Evolutionary conservation across 495 filamentous ascomycete species (phyloP), one percentile per base, ranked within the genome.

Genomic region (Symbiotaphrina buchneri): DNA sequence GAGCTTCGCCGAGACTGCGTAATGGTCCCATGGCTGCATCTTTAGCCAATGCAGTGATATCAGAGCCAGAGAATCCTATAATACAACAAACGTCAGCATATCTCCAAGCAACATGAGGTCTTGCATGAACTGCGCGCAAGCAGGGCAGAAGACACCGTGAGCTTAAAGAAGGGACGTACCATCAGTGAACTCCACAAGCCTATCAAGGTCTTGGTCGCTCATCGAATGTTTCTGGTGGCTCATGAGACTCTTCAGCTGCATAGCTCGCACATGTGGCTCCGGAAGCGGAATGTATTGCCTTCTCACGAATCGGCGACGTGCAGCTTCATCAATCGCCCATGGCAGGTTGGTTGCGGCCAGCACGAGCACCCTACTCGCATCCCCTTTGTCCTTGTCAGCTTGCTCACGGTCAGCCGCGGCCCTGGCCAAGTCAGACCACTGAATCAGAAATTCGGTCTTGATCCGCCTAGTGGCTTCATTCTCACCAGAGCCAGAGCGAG

Each of bases 11-110:
- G 2, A 99, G 59, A 33, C 77, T 83, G 13, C 90, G 71, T 10
- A 99, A 61, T 6, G 90, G 87, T 0, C 87, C 90, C 87, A 99
- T 99, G 16, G 87, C 87, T 6, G 87, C 87, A 46, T 99, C 87
- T 51, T 99, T 99, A 6, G 87, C 90, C 16, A 99, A 55, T 4
- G 87, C 87, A 6, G 87, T 99, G 33, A 99, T 92, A 47, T 99
- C 87, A 3, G 82, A 92, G 36, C 87, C 90, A 21, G 81, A 91
- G 57, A 91, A 99, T 30, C 84, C 87, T 94, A 42, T 1, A 26
- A 5, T 2, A 3, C 6, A 24, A 37, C 6, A 11, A 23, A 21
- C 13, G 4, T n/a, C n/a, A n/a, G n/a, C n/a, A n/a, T n/a, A n/a
- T n/a, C n/a, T n/a, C n/a, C n/a, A n/a, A n/a, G n/a, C n/a, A n/a